Evolutionary conservation across 2,329 filamentous ascomycete species (phyloP).

Genomic region (Beauveria asiatica): DNA sequence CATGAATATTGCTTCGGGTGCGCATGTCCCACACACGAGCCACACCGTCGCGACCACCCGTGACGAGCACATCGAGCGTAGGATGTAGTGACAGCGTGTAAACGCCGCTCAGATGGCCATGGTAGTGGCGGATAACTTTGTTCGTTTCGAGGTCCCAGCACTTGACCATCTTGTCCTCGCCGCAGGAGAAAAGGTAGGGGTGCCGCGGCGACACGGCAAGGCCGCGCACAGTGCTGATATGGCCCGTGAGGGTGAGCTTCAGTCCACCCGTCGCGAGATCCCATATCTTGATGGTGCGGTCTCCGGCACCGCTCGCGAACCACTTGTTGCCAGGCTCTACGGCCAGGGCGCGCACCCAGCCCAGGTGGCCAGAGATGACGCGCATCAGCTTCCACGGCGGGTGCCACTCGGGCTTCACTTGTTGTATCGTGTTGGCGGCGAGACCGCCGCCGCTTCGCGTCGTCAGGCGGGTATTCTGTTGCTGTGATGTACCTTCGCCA

Average conservation of each 20-base stretch:
- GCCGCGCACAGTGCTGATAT: slow-evolving; percentile 88
- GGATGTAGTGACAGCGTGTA: slow-evolving; percentile 92
- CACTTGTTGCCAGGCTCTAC: slow-evolving; percentile 96
- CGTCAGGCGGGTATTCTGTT: slow-evolving; percentile 24
- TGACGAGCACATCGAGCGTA: slow-evolving; percentile 88
- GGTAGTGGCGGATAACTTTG: slow-evolving; percentile 96
- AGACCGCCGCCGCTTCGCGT: slow-evolving; percentile 14
- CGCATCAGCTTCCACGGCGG: slow-evolving; percentile 97
- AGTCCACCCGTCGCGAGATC: slow-evolving; percentile 84
- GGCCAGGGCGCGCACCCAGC: slow-evolving; percentile 84
- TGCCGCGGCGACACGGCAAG: slow-evolving; percentile 88
- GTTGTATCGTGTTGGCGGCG: slow-evolving; percentile 23
- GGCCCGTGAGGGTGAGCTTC: slow-evolving; percentile 79
- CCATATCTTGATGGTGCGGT: slow-evolving; percentile 98
- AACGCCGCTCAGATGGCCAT: slow-evolving; percentile 91
- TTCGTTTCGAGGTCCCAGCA: slow-evolving; percentile 99
- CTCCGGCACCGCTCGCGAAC: slow-evolving; percentile 93
- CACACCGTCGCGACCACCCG: slow-evolving; percentile 88
- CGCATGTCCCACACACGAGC: slow-evolving; percentile 98
- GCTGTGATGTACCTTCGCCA: slow-evolving; percentile 18
- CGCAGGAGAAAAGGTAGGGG: slow-evolving; percentile 95
- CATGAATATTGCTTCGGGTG: slow-evolving; percentile 90
- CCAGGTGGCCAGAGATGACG: slow-evolving; percentile 91
- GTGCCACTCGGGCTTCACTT: slow-evolving; percentile 84
- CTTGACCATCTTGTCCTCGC: slow-evolving; percentile 99